These are phyloP conservation scores for Eucalyptus fibrosa DNA, from an alignment of 345 rosid species.

Conservation along the genomic window DNA sequence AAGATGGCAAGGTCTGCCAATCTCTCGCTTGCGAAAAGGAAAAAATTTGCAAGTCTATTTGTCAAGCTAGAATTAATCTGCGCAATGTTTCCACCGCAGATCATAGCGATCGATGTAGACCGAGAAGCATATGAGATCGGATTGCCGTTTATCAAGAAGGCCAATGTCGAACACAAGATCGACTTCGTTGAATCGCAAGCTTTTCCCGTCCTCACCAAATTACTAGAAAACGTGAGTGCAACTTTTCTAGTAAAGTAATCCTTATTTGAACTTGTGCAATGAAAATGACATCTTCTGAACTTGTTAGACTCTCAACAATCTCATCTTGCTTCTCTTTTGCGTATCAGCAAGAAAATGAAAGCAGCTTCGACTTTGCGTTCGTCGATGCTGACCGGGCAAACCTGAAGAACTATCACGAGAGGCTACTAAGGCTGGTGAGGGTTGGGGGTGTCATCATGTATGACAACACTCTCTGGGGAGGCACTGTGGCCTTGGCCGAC, in stretches of 20 bases:
- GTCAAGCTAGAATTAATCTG: background rate
- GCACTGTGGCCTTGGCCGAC: slow-evolving; percentile 13
- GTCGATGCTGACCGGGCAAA: slow-evolving; percentile 35
- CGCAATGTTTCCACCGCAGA: background rate
- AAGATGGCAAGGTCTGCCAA: background rate
- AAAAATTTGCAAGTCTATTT: background rate
- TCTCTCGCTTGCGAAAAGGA: no score
- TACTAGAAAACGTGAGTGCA: background rate
- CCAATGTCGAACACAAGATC: slow-evolving; percentile 39
- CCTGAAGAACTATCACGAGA: slow-evolving; percentile 22
- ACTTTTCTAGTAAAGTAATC: background rate
- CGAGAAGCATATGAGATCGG: slow-evolving; percentile 28
- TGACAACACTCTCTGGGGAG: slow-evolving; percentile 34
- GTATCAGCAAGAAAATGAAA: slow-evolving; percentile 13
- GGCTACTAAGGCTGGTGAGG: slow-evolving; percentile 17
- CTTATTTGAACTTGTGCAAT: background rate
- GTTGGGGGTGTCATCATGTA: slow-evolving; percentile 23
- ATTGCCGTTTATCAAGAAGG: slow-evolving; percentile 26
- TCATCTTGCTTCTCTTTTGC: background rate
- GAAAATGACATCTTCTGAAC: background rate
- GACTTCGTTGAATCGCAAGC: background rate
- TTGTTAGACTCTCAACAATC: background rate
- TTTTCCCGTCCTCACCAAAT: background rate
- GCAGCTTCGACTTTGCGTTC: slow-evolving; percentile 27
- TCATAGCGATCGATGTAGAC: slow-evolving; percentile 14